These are phyloP conservation scores for Eudorina sp. DNA, from an alignment of 139 green algal genomes.

Conservation along the genomic window DNA sequence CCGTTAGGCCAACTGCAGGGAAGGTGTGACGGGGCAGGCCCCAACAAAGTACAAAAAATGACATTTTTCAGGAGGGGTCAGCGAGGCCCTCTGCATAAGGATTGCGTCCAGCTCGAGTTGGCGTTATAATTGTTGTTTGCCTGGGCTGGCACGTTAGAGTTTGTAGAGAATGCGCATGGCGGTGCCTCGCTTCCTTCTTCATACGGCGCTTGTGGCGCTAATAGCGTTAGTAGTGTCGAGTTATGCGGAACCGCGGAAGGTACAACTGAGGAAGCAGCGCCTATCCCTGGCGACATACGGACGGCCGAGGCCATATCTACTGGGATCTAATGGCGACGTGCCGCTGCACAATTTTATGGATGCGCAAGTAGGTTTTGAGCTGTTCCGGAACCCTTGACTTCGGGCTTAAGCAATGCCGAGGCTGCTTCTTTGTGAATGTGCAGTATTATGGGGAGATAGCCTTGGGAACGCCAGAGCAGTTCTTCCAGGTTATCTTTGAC, in stretches of 20 bases:
- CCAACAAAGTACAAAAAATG: no score
- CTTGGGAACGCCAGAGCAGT: slow-evolving; percentile 92
- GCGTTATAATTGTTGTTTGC: no score
- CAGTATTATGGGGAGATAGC: slow-evolving; percentile 97
- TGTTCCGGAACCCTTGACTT: background rate
- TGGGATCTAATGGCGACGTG: slow-evolving; percentile 49
- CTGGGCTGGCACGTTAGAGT: no score
- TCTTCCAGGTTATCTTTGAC: slow-evolving; percentile 97
- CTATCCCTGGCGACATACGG: background rate
- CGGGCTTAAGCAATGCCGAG: background rate
- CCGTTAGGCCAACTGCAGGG: no score
- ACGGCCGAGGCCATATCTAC: slow-evolving; percentile 14
- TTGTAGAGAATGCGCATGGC: no score
- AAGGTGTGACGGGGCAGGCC: no score
- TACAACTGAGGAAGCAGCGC: background rate
- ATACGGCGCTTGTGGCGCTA: background rate
- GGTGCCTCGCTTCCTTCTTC: background rate
- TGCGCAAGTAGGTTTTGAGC: slow-evolving; percentile 65
- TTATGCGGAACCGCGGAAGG: background rate
- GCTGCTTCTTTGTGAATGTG: background rate
- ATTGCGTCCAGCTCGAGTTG: no score
- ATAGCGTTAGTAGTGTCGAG: background rate
- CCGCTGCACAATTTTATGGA: slow-evolving; percentile 79
- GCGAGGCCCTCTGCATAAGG: no score
- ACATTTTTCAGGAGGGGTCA: no score